A percentile compares a stretch with the other conserved stretches of the same genome.
Evolutionary conservation across 1,284 basidiomycete genomes (phyloP).

Genomic region (Phellopilus nigrolimitatus): DNA sequence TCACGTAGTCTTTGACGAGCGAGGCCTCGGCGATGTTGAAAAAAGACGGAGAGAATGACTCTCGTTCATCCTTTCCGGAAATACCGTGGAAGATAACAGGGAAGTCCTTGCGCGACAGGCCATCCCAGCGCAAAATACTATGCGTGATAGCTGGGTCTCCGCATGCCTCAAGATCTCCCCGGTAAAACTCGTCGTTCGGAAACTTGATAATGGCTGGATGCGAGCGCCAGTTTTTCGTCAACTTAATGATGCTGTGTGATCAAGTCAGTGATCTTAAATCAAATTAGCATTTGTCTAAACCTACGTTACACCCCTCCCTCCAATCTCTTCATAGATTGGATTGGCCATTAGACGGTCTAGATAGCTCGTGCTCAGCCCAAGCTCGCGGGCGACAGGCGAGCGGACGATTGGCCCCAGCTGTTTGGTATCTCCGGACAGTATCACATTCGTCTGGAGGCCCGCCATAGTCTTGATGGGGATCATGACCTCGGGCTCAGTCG

Average conservation of each 20-base stretch:
- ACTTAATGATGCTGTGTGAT: slow-evolving; percentile 40
- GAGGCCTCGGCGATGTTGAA: slow-evolving; percentile 44
- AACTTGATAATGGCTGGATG: slow-evolving; percentile 51
- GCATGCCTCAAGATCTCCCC: slow-evolving; percentile 41
- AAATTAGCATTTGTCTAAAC: too few species aligned
- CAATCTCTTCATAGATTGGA: slow-evolving; percentile 39
- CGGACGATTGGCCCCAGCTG: slow-evolving; percentile 60
- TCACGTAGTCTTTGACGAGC: slow-evolving; percentile 37
- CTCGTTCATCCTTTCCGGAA: slow-evolving; percentile 38
- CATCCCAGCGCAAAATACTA: slow-evolving; percentile 30
- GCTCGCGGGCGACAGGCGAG: slow-evolving; percentile 41
- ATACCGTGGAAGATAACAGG: slow-evolving; percentile 46
- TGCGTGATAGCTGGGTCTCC: slow-evolving; percentile 35
- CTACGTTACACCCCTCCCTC: slow-evolving; percentile 39
- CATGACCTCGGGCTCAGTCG: slow-evolving; percentile 55
- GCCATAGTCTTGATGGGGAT: slow-evolving; percentile 53
- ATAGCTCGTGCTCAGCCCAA: slow-evolving; percentile 51
- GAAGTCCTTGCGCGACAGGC: slow-evolving; percentile 34
- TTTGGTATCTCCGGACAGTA: slow-evolving; percentile 58
- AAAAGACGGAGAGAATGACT: slow-evolving; percentile 41
- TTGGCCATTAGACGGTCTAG: slow-evolving; percentile 52
- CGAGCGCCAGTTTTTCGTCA: slow-evolving; percentile 55
- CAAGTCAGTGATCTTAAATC: not conserved
- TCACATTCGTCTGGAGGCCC: slow-evolving; percentile 45
- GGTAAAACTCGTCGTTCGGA: slow-evolving; percentile 55